A percentile compares a stretch with the other conserved stretches of the same genome.
phyloP scores from a whole-genome alignment of 2,329 filamentous ascomycete genomes.

The Trichoderma sp. region DNA sequence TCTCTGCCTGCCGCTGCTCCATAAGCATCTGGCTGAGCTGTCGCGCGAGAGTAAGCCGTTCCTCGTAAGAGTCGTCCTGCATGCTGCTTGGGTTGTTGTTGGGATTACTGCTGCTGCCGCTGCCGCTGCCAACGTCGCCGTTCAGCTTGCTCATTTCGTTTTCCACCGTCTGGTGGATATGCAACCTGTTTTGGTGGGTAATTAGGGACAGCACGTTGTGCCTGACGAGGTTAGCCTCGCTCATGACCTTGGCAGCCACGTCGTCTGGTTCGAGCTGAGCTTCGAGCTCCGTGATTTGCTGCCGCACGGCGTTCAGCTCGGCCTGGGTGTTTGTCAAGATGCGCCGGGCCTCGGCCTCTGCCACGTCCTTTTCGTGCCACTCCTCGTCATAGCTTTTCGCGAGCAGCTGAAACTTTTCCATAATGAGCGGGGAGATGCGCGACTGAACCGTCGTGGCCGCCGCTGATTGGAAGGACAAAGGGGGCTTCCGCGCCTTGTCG shows the following conservation, averaged over 20 bases:
- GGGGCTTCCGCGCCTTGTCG: conserved; percentile 43
- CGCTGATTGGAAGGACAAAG: conserved; percentile 55
- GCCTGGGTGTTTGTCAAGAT: conserved; percentile 67
- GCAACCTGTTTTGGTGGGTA: conserved; percentile 54
- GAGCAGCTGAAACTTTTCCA: conserved; percentile 72
- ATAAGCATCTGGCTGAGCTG: conserved; percentile 58
- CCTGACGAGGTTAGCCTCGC: conserved; percentile 53
- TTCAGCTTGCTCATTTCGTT: conserved; percentile 52
- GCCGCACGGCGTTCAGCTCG: conserved; percentile 63
- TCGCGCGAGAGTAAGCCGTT: conserved; percentile 59
- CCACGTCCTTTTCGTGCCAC: conserved; percentile 70
- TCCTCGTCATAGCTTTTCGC: conserved; percentile 73
- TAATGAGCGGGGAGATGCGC: conserved; percentile 67
- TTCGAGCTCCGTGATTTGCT: conserved; percentile 61
- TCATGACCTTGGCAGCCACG: conserved; percentile 49
- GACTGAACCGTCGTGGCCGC: conserved; percentile 70
- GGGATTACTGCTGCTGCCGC: conserved; percentile 10
- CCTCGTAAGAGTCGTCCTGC: conserved; percentile 51
- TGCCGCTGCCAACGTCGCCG: conserved; percentile 39
- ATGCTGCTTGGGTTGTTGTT: conserved; percentile 16
- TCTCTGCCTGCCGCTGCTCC: conserved; percentile 63
- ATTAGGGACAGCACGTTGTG: conserved; percentile 52
- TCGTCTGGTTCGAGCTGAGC: conserved; percentile 57
- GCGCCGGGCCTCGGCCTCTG: conserved; percentile 66
- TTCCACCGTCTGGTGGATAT: conserved; percentile 55